Percentiles rank a stretch among this genome's conserved stretches.
These are phyloP conservation scores for Colletotrichum magnum DNA, from an alignment of 2,329 filamentous ascomycete species.

Conservation along the genomic window DNA sequence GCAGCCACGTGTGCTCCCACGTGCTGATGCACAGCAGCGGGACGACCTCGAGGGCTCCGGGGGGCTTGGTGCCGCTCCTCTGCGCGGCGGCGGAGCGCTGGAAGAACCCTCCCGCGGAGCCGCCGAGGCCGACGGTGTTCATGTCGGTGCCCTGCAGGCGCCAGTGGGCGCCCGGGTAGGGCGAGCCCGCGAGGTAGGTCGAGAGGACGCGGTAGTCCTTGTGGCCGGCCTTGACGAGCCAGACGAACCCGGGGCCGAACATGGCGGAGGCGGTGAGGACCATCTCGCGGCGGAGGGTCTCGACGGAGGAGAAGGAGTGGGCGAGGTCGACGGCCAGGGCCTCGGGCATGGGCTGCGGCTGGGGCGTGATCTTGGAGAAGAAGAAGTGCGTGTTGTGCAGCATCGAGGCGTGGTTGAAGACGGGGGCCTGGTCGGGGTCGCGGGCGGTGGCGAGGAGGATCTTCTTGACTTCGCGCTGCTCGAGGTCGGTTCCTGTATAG, in stretches of 20 bases:
- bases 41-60: slow-evolving; percentile 77
- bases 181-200: slow-evolving; percentile 93
- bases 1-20: slow-evolving; percentile 95
- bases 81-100: slow-evolving; percentile 52
- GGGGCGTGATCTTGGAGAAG: slow-evolving; percentile 70
- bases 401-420: slow-evolving; percentile 98
- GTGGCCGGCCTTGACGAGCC: slow-evolving; percentile 79
- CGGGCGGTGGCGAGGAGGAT: slow-evolving; percentile 84
- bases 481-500: slow-evolving; percentile 73
- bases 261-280: slow-evolving; percentile 86
- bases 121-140: slow-evolving; percentile 70
- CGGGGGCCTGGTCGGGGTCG: slow-evolving; percentile 80
- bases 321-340: slow-evolving; percentile 72
- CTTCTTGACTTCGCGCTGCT: slow-evolving; percentile 72
- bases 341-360: slow-evolving; percentile 67
- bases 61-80: slow-evolving; percentile 59
- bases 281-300: slow-evolving; percentile 86
- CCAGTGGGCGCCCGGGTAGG: slow-evolving; percentile 88
- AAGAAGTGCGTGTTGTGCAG: slow-evolving; percentile 92
- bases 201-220: slow-evolving; percentile 77
- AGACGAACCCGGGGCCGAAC: slow-evolving; percentile 98
- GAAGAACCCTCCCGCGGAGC: slow-evolving; percentile 55
- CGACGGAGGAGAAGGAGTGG: slow-evolving; percentile 83
- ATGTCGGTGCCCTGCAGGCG: slow-evolving; percentile 79
- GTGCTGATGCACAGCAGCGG: slow-evolving; percentile 94